Evolutionary conservation across 805 yeast genomes (phyloP).

Genomic region (Debaryomyces prosopidis): DNA sequence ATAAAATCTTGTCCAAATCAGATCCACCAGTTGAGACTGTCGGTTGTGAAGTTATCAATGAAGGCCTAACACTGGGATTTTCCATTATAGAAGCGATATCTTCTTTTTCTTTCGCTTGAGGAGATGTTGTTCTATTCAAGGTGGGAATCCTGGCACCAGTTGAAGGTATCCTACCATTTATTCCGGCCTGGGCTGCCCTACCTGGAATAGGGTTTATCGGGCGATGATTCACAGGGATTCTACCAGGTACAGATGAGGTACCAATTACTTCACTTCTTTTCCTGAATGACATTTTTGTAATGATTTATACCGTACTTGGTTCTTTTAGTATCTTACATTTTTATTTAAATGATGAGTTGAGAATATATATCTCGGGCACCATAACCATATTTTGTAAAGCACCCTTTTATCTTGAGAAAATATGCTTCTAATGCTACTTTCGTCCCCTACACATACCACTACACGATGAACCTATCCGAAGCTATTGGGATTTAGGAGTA

Average conservation of each 20-base stretch:
- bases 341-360: not conserved
- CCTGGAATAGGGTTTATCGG: slow-evolving; percentile 4
- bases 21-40: slow-evolving; percentile 78
- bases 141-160: slow-evolving; percentile 7
- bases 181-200: slow-evolving; percentile 2
- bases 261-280: slow-evolving; percentile 42
- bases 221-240: slow-evolving; percentile 5
- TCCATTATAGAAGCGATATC: slow-evolving; percentile 8
- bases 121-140: not conserved
- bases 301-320: not conserved
- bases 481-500: too few relatives aligned
- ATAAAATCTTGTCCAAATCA: slow-evolving; percentile 71
- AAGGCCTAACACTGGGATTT: slow-evolving; percentile 71
- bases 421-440: too few relatives aligned
- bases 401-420: too few relatives aligned
- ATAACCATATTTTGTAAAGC: not conserved
- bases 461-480: too few relatives aligned
- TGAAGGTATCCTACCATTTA: slow-evolving; percentile 6
- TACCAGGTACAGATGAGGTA: slow-evolving; percentile 5
- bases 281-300: slow-evolving; percentile 38
- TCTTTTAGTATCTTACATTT: not conserved
- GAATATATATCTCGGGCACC: not conserved
- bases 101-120: slow-evolving; percentile 1
- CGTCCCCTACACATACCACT: too few relatives aligned
- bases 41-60: slow-evolving; percentile 70